These are phyloP conservation scores for Aspergillus luchuensis DNA, from an alignment of 2,329 filamentous ascomycete genomes.

Conservation along the genomic window DNA sequence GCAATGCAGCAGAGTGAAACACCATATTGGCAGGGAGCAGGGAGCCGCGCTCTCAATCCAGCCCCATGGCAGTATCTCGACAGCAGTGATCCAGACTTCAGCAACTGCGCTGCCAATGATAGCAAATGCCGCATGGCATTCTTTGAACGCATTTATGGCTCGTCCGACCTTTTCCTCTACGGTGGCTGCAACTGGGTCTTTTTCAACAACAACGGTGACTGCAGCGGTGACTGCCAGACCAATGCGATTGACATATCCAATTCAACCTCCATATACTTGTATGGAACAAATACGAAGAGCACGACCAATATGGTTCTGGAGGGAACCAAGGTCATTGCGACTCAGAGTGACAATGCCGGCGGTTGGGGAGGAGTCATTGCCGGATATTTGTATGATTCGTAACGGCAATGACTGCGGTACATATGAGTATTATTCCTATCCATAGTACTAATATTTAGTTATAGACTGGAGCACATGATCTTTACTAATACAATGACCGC, in stretches of 20 bases:
- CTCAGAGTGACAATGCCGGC: conserved; percentile 32
- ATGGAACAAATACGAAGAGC: conserved; percentile 34
- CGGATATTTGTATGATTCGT: conserved; percentile 30
- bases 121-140: conserved; percentile 41
- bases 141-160: conserved; percentile 32
- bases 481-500: no score
- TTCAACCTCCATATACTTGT: conserved; percentile 31
- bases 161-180: conserved; percentile 41
- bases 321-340: conserved; percentile 26
- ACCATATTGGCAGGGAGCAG: conserved; percentile 37
- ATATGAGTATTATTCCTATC: background rate
- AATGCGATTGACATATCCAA: conserved; percentile 35
- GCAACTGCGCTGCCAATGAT: conserved; percentile 31
- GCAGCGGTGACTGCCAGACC: conserved; percentile 41
- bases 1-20: conserved; percentile 39
- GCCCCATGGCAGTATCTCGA: conserved; percentile 29
- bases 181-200: conserved; percentile 45
- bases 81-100: conserved; percentile 31
- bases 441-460: background rate
- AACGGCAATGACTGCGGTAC: background rate
- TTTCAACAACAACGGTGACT: conserved; percentile 38
- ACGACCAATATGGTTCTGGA: conserved; percentile 35
- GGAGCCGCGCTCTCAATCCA: conserved; percentile 18
- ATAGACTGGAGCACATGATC: background rate
- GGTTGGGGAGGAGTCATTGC: conserved; percentile 40